A percentile compares a stretch with the other conserved stretches of the same genome.
phyloP scores from a whole-genome alignment of 1,284 basidiomycete species.

The Vanrija sp. region DNA sequence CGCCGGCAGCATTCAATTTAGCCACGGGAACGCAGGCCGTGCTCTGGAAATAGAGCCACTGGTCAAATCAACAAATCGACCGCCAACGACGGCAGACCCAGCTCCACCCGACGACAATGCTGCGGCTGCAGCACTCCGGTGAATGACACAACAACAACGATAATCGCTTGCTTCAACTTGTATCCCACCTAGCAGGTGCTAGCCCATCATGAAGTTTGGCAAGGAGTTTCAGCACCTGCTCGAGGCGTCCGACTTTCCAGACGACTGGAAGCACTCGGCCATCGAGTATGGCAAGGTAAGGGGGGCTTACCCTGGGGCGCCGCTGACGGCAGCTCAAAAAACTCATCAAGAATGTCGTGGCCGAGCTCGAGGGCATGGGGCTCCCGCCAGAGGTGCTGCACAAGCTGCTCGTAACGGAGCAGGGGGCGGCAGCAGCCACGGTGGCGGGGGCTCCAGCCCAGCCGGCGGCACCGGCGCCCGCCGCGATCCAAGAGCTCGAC shows the following conservation, averaged over 20 bases:
- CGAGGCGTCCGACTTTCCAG: constrained; percentile 45
- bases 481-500: neutral
- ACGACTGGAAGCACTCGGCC: constrained; percentile 56
- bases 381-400: constrained; percentile 61
- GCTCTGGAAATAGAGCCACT: too few relatives aligned
- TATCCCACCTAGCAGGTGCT: too few relatives aligned
- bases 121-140: too few relatives aligned
- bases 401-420: constrained; percentile 50
- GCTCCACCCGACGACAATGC: too few relatives aligned
- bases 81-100: too few relatives aligned
- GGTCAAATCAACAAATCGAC: too few relatives aligned
- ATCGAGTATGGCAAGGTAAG: constrained; percentile 80
- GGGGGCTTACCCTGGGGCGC: neutral
- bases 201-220: constrained; percentile 47
- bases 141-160: too few relatives aligned
- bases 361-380: constrained; percentile 74
- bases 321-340: constrained; percentile 70
- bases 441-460: neutral
- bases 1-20: too few relatives aligned
- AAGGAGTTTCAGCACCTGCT: constrained; percentile 50
- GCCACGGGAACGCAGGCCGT: too few relatives aligned
- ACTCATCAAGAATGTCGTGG: constrained; percentile 79
- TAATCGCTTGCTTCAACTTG: too few relatives aligned
- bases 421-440: constrained; percentile 6
- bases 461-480: neutral